A percentile compares a stretch with the other conserved stretches of the same genome.
Evolutionary conservation across 1,284 basidiomycete genomes (phyloP).

Genomic region (Puccinia hordei): DNA sequence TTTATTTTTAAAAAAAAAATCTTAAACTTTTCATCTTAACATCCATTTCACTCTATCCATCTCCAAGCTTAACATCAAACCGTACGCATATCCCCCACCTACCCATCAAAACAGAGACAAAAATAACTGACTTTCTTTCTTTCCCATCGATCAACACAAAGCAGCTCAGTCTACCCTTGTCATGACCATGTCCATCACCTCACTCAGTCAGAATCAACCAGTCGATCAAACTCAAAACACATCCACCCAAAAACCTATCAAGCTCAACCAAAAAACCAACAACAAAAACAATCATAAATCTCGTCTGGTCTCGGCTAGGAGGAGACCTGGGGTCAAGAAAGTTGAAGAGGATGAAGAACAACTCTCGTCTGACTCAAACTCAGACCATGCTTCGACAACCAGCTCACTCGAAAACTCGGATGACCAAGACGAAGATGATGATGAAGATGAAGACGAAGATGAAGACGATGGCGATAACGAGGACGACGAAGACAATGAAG

Average conservation of each 20-base stretch:
- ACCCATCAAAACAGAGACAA: too few relatives aligned
- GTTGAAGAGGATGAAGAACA: conserved; percentile 6
- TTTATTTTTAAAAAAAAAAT: too few relatives aligned
- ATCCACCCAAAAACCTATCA: background rate
- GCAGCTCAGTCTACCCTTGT: background rate
- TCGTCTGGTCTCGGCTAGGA: background rate
- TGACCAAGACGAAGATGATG: background rate
- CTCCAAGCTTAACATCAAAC: too few relatives aligned
- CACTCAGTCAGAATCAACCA: background rate
- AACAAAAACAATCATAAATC: background rate
- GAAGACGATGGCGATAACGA: conserved; percentile 4
- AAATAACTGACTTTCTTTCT: background rate
- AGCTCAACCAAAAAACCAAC: conserved; percentile 9
- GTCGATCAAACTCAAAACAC: background rate
- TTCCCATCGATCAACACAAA: background rate
- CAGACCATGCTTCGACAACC: background rate
- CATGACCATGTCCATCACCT: conserved; percentile 31
- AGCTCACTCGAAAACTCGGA: conserved; percentile 11
- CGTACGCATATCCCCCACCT: too few relatives aligned
- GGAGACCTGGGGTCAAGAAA: background rate
- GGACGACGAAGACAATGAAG: background rate
- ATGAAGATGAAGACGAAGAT: background rate
- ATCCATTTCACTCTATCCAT: too few relatives aligned
- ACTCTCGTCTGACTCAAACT: conserved; percentile 14
- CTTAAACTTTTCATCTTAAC: too few relatives aligned